A percentile compares a stretch with the other conserved stretches of the same genome.
Conservation (phyloP, 305 asterid genomes). For the Fraxinus dipetala region DNA sequence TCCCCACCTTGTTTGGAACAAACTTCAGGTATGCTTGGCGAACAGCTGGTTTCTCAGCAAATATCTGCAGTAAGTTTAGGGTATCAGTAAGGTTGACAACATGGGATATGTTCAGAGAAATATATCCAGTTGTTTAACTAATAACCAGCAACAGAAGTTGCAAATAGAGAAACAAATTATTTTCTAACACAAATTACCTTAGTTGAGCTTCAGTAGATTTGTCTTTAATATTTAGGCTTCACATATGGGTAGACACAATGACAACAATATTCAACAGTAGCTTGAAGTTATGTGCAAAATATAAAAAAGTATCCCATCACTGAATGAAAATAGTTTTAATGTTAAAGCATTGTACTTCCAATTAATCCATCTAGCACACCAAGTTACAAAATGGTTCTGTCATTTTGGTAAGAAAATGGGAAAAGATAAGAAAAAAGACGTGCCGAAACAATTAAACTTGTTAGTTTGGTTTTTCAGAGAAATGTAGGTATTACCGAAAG, state of each 20-base stretch:
- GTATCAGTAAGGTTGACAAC: slow-evolving; percentile 12
- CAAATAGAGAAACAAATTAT: slow-evolving; percentile 8
- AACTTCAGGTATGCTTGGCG: slow-evolving; percentile 85
- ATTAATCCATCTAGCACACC: not conserved
- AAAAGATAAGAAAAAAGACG: not conserved
- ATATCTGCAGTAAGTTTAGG: slow-evolving; percentile 52
- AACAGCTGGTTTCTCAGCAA: slow-evolving; percentile 98
- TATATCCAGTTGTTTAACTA: not conserved
- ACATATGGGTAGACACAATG: slow-evolving; percentile 3
- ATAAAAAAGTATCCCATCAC: not conserved
- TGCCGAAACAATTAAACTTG: not conserved
- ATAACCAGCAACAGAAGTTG: slow-evolving; percentile 1
- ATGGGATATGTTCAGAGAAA: slow-evolving; percentile 4
- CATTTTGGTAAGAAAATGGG: slow-evolving; percentile 10
- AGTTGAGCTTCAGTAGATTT: slow-evolving; percentile 9
- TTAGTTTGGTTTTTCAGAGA: not conserved
- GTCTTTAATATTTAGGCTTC: slow-evolving; percentile 18
- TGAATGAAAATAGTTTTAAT: not conserved
- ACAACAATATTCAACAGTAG: slow-evolving; percentile 12
- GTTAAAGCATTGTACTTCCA: not conserved
- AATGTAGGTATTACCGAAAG: slow-evolving; percentile 1
- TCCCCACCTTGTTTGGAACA: slow-evolving; percentile 69
- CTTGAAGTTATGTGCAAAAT: not conserved
- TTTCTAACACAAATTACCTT: slow-evolving; percentile 4
- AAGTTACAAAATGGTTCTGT: not conserved